Percentiles rank a stretch among this genome's conserved stretches.
Conservation (phyloP, 768 basidiomycete genomes). For the Pleurotus platypus region DNA sequence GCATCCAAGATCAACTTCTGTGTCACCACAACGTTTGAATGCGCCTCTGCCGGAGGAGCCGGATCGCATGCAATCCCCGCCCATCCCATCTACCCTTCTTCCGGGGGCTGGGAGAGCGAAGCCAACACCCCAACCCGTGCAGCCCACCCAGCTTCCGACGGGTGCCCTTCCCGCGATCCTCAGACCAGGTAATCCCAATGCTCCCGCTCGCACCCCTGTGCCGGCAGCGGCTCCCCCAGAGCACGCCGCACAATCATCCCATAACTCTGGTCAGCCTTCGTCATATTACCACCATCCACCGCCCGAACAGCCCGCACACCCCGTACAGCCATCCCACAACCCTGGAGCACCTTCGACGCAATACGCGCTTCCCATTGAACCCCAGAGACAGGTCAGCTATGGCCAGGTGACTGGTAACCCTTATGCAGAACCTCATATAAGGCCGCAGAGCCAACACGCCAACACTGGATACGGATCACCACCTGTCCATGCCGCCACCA, state of each 20-base stretch:
- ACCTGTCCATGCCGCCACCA: not conserved
- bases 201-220: not conserved
- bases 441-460: not conserved
- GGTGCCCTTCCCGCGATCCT: not conserved
- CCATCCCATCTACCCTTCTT: not conserved
- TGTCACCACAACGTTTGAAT: constrained; percentile 1
- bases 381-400: not conserved
- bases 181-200: constrained; percentile 1
- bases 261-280: not conserved
- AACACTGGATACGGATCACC: not conserved
- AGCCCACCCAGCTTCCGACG: not conserved
- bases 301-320: not conserved
- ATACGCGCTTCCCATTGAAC: not conserved
- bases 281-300: not conserved
- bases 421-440: constrained; percentile 4
- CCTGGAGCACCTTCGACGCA: not conserved
- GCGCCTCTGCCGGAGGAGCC: not conserved
- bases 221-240: not conserved
- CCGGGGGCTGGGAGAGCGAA: constrained; percentile 6
- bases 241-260: constrained; percentile 5
- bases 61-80: not conserved
- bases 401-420: not conserved
- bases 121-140: not conserved
- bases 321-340: constrained; percentile 2
- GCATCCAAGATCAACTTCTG: constrained; percentile 3